Evolutionary conservation across 805 yeast species (phyloP), one percentile per base, ranked within the genome.

Genomic region (Candida lessepsii): DNA sequence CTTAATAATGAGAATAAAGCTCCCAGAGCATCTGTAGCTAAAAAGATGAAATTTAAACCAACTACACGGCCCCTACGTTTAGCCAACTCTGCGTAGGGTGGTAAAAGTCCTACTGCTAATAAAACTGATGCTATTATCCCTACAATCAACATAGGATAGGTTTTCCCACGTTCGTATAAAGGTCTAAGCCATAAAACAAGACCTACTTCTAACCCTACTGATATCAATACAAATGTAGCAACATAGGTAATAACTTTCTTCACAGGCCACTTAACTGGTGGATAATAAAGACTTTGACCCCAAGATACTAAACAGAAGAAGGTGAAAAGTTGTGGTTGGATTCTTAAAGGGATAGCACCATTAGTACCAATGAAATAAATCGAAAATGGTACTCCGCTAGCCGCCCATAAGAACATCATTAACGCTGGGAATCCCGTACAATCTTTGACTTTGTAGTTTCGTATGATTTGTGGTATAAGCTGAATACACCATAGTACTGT

Each of bases 401-500:
- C 56, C 3, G 40, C 80, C 96, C 97, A 90, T 17, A 88, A 60
- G 42, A 87, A 75, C 78, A 87, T 74, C 96, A 91, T 89, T 25
- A 75, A n/a, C 4, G 90, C 89, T 1, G 96, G 96, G 8, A 90
- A 63, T 0, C 98, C 97, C 19, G 81, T 84, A 44, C 95, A 85
- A 55, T 88, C 80, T 53, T 91, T 88, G 7, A 75, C 74, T 42
- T 71, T 70, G 65, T 76, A 89, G 57, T 91, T 90, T 56, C 80
- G 71, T 42, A 79, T 69, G 33, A 90, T 81, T 48, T 86, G 98
- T 2, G 97, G 97, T 1, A 89, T 71, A 48, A 91, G 66, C 63
- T 91, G 97, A 48, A 90, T 67, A 60, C 97, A 90, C 97, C 97
- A 91, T 42, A 86, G 73, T 2, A 90, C 80, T 0, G 98, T 91